Evolutionary conservation across 139 green algal genomes (phyloP).

Genomic region (Eudorina sp.): DNA sequence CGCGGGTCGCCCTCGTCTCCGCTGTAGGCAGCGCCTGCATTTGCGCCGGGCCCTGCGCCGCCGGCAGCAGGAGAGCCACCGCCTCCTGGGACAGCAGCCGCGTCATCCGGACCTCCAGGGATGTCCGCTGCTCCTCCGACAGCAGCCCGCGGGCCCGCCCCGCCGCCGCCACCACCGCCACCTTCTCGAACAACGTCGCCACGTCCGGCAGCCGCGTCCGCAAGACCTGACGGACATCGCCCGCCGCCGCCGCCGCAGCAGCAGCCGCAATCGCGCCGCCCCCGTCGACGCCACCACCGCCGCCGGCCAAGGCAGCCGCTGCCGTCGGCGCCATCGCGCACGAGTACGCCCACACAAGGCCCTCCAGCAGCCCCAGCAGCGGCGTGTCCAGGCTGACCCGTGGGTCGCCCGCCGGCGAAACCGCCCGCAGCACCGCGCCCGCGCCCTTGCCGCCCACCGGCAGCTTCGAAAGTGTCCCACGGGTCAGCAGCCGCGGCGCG

Average conservation of each 20-base stretch:
- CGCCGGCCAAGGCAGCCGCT: background rate
- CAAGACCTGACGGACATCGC: background rate
- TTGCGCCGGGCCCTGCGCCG: background rate
- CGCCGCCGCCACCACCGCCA: slow-evolving; percentile 21
- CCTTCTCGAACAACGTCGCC: background rate
- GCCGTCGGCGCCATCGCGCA: background rate
- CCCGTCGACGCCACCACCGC: no score
- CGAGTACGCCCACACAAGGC: background rate
- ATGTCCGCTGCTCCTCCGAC: background rate
- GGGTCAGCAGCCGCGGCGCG: background rate
- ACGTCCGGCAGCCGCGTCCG: background rate
- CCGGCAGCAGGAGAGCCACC: background rate
- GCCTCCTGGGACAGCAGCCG: background rate
- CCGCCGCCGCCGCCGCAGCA: background rate
- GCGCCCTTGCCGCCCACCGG: slow-evolving; percentile 11
- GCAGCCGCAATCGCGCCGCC: no score
- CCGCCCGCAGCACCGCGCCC: slow-evolving; percentile 4
- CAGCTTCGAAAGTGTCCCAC: background rate
- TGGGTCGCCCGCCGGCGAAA: background rate
- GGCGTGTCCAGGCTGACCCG: background rate
- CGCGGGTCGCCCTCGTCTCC: no score
- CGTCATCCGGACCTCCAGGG: background rate
- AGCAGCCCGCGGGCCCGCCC: slow-evolving; percentile 21
- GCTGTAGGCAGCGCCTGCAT: no score
- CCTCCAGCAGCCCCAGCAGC: background rate